These are phyloP conservation scores for Aspergillus ibericus DNA, from an alignment of 2,329 filamentous ascomycete species.

Conservation along the genomic window DNA sequence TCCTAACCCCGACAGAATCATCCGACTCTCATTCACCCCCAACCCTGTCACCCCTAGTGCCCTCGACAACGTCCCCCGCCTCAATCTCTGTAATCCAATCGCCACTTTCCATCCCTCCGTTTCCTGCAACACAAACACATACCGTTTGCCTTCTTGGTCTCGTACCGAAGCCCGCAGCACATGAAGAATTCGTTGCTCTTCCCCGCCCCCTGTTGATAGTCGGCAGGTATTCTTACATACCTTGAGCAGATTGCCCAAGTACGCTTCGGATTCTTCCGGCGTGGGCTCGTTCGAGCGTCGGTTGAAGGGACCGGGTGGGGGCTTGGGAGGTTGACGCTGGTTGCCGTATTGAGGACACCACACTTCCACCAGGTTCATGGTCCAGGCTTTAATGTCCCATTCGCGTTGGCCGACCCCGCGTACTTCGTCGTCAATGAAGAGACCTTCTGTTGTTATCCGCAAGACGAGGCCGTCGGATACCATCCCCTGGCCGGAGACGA, in stretches of 20 bases:
- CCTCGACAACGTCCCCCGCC: constrained; percentile 57
- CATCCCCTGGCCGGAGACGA: constrained; percentile 77
- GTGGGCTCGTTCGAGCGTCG: constrained; percentile 55
- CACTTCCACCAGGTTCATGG: constrained; percentile 87
- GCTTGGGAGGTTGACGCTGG: constrained; percentile 32
- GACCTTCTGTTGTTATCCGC: constrained; percentile 86
- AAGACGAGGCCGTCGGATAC: constrained; percentile 92
- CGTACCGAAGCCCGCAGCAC: constrained; percentile 59
- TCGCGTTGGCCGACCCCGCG: constrained; percentile 89
- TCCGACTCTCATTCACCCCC: constrained; percentile 19
- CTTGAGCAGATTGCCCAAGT: constrained; percentile 61
- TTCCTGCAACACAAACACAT: constrained; percentile 61
- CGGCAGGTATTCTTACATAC: constrained; percentile 66
- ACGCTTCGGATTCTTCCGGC: constrained; percentile 67
- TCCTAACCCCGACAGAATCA: constrained; percentile 22
- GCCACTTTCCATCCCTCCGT: constrained; percentile 64
- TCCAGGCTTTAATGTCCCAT: constrained; percentile 99
- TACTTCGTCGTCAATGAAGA: constrained; percentile 97
- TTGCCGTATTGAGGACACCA: constrained; percentile 67
- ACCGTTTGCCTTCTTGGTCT: constrained; percentile 61
- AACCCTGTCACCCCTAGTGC: constrained; percentile 50
- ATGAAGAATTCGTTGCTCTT: constrained; percentile 50
- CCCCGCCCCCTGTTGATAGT: constrained; percentile 30
- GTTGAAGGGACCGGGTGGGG: constrained; percentile 35
- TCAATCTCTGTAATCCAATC: constrained; percentile 57